Evolutionary conservation across 2,329 filamentous ascomycete species (phyloP), one percentile per base, ranked within the genome.

Genomic region (Pseudogymnoascus pannorum): DNA sequence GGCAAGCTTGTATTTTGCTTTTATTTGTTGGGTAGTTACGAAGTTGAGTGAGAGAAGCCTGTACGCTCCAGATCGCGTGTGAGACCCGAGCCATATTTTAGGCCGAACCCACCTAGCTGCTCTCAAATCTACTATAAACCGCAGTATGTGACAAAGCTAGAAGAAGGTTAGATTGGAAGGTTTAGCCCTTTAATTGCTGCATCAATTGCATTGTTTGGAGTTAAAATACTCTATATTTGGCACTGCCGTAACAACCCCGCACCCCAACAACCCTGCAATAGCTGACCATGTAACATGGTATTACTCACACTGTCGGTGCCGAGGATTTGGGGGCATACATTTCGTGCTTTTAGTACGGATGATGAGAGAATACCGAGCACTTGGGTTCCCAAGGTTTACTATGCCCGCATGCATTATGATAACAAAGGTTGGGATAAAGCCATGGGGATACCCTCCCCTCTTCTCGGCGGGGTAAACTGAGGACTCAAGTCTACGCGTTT

Each of bases 341-440:
- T 36, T n/a, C 59, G 59, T 58, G 20, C 26, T 61, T 31, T 61
- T 61, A 61, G 59, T 18, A 58, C 31, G 14, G 18, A 61, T 61
- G 48, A 61, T 61, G 48, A 61, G 59, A 61, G 36, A 36, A 61
- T 61, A 33, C 48, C 12, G n/a, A 18, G 18, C n/a, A 18, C 26
- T 14, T 54, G 48, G 48, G 9, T 18, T 20, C 48, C 48, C 18
- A 18, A 16, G n/a, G 24, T 18, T 18, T 20, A 58, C 8, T 38
- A 12, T 61, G 36, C n/a, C n/a, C 20, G 48, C 26, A 58, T 58
- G 22, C 11, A 59, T 58, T 57, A 24, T 31, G 59, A 57, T 26
- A 57, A 58, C 26, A 6, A 57, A 35, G n/a, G 8, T 24, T 16
- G n/a, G 26, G 44, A 44, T 35, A 33, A 35, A 20, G 4, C 12